phyloP scores from a whole-genome alignment of 1,284 basidiomycete genomes.

The Sporisorium graminicola region DNA sequence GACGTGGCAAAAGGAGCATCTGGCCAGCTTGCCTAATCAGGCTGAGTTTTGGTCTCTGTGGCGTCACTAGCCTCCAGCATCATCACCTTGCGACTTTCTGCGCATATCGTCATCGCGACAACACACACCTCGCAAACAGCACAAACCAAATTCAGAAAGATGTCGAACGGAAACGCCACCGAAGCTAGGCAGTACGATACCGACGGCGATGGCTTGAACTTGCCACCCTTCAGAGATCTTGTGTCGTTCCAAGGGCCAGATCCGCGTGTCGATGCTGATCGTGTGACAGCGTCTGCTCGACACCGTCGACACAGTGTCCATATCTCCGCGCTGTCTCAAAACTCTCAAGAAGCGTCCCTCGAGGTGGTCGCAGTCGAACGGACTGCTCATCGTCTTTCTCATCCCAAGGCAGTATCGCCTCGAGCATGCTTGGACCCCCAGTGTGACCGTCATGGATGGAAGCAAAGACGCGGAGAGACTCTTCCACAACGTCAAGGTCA shows the following conservation, averaged over 20 bases:
- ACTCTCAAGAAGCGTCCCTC: background rate
- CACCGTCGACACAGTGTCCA: background rate
- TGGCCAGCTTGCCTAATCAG: background rate
- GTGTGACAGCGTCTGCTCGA: background rate
- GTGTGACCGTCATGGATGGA: background rate
- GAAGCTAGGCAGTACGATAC: background rate
- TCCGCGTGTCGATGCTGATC: background rate
- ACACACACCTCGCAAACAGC: background rate
- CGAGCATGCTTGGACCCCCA: background rate
- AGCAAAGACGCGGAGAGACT: background rate
- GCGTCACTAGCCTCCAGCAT: background rate
- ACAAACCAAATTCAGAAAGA: background rate
- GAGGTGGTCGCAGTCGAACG: constrained; percentile 2
- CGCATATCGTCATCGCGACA: background rate
- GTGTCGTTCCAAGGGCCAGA: constrained; percentile 14
- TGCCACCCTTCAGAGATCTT: constrained; percentile 33
- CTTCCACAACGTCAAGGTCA: background rate
- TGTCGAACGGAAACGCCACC: background rate
- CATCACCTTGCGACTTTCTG: background rate
- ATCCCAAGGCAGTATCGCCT: background rate
- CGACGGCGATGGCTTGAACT: background rate
- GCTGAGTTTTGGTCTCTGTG: background rate
- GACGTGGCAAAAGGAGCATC: constrained; percentile 7
- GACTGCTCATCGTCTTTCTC: background rate
- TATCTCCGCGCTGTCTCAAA: background rate